A percentile compares a stretch with the other conserved stretches of the same genome.
Evolutionary conservation across 352 stramenopile species (phyloP).

Genomic region (Phytophthora aleatoria): DNA sequence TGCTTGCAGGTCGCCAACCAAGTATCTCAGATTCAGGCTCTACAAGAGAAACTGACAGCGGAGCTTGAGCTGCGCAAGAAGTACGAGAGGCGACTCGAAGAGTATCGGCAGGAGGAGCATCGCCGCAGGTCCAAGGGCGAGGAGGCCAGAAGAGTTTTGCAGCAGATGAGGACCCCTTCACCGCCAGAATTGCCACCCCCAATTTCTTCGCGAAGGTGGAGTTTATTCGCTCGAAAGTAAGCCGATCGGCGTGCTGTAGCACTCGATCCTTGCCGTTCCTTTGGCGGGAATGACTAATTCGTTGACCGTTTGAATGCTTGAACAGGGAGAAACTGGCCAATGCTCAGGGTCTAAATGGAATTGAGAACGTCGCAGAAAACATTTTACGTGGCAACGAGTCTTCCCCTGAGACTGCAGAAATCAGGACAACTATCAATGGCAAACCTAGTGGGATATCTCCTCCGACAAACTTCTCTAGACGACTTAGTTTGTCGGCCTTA

Average conservation of each 20-base stretch:
- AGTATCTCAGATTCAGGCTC: conserved; percentile 58
- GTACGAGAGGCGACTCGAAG: conserved; percentile 76
- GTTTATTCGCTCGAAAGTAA: conserved; percentile 70
- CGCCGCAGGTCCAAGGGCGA: conserved; percentile 54
- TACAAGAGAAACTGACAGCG: conserved; percentile 70
- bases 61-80: conserved; percentile 75
- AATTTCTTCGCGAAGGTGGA: conserved; percentile 61
- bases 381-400: conserved; percentile 59
- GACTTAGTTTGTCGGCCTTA: conserved; percentile 35
- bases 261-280: conserved; percentile 18
- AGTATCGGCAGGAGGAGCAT: conserved; percentile 73
- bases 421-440: conserved; percentile 22
- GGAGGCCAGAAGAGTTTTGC: conserved; percentile 46
- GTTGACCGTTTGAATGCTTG: conserved; percentile 5
- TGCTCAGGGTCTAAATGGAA: conserved; percentile 48
- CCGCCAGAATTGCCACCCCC: conserved; percentile 50
- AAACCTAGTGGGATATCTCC: conserved; percentile 45
- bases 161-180: conserved; percentile 44
- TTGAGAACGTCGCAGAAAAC: conserved; percentile 83
- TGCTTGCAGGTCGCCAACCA: conserved; percentile 58
- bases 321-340: conserved; percentile 47
- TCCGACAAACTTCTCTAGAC: conserved; percentile 39
- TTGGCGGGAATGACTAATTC: conserved; percentile 9
- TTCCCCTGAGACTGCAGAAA: conserved; percentile 41
- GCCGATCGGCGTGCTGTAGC: conserved; percentile 19